Evolutionary conservation across 2,329 filamentous ascomycete genomes (phyloP).

Genomic region (Diaporthe australafricana): DNA sequence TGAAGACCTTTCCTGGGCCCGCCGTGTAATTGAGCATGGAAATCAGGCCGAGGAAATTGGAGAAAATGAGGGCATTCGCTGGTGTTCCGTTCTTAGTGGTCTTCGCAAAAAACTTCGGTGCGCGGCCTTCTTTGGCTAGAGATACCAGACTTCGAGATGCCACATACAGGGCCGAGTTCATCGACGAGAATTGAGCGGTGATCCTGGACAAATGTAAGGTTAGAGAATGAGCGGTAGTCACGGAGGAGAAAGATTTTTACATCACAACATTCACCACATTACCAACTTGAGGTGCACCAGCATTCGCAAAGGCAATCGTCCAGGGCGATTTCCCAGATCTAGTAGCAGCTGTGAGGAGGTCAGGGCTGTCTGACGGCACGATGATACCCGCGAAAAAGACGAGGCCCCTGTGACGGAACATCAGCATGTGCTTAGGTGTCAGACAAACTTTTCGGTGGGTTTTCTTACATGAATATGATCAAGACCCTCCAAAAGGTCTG

Average conservation of each 20-base stretch:
- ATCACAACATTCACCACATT: constrained; percentile 50
- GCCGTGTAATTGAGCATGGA: constrained; percentile 47
- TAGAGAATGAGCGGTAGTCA: not conserved
- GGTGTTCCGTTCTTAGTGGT: constrained; percentile 45
- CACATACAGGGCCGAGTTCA: constrained; percentile 48
- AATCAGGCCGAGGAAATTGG: constrained; percentile 45
- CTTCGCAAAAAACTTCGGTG: constrained; percentile 43
- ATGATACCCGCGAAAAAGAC: constrained; percentile 49
- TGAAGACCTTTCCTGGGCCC: constrained; percentile 46
- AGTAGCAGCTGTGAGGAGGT: constrained; percentile 48
- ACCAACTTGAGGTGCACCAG: constrained; percentile 44
- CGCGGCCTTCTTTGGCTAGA: constrained; percentile 43
- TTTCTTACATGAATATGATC: constrained; percentile 43
- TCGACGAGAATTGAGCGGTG: constrained; percentile 49
- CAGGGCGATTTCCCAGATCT: constrained; percentile 47
- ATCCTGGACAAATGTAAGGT: constrained; percentile 34
- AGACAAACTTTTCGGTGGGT: too few species aligned
- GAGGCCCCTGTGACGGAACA: constrained; percentile 39
- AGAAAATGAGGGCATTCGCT: constrained; percentile 45
- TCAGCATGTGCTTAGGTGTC: not conserved
- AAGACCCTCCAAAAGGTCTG: constrained; percentile 48
- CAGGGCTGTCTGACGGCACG: constrained; percentile 47
- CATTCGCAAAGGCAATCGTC: constrained; percentile 46
- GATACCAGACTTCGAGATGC: constrained; percentile 45
- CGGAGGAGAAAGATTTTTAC: not conserved